These are phyloP conservation scores for Aspergillus intermedius DNA, from an alignment of 2,329 filamentous ascomycete species.

Conservation along the genomic window DNA sequence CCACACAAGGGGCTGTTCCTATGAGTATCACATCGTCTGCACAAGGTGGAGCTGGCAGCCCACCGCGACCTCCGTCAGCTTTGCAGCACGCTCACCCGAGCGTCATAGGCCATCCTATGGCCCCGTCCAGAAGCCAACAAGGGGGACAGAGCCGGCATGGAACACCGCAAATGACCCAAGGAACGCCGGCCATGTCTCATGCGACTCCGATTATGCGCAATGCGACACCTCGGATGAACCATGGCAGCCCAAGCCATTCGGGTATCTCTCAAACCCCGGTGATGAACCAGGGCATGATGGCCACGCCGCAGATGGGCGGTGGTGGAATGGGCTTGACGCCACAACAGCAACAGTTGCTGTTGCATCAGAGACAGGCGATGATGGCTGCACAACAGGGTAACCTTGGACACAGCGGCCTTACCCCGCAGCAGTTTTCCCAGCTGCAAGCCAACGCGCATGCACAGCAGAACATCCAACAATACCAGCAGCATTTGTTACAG, in stretches of 20 bases:
- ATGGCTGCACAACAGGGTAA: constrained; percentile 32
- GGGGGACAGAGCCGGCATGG: constrained; percentile 40
- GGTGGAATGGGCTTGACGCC: constrained; percentile 30
- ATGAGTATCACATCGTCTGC: constrained; percentile 41
- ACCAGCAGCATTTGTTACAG: constrained; percentile 37
- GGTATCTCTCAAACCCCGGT: constrained; percentile 38
- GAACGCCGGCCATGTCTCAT: constrained; percentile 41
- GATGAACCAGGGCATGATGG: constrained; percentile 38
- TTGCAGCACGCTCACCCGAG: constrained; percentile 43
- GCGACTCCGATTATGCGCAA: constrained; percentile 44
- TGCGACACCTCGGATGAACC: constrained; percentile 41
- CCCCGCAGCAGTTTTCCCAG: constrained; percentile 36
- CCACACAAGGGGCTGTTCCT: constrained; percentile 33
- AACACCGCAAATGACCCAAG: constrained; percentile 43
- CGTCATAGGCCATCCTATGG: constrained; percentile 42
- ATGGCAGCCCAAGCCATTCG: constrained; percentile 39
- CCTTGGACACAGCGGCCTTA: constrained; percentile 29
- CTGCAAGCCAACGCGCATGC: constrained; percentile 40
- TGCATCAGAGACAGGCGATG: constrained; percentile 35
- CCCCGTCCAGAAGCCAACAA: constrained; percentile 39
- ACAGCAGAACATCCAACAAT: constrained; percentile 41
- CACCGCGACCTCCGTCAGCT: constrained; percentile 39
- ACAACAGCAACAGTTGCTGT: constrained; percentile 35
- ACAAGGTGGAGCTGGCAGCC: constrained; percentile 40
- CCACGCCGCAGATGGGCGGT: constrained; percentile 33